Evolutionary conservation across 441 rosid species (phyloP).

Genomic region (Erodium texanum): DNA sequence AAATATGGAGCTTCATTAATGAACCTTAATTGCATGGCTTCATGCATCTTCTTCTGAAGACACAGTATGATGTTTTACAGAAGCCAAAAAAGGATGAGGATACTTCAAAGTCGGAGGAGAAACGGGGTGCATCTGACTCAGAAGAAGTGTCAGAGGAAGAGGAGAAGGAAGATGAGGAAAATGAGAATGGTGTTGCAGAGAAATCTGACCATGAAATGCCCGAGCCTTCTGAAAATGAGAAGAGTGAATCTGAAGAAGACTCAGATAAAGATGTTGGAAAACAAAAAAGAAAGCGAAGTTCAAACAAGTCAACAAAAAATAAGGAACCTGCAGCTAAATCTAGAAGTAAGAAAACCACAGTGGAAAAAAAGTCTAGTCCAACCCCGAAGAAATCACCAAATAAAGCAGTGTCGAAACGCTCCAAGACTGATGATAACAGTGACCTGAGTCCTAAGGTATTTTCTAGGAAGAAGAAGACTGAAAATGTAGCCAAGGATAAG

Average conservation of each 20-base stretch:
- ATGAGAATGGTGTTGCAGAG: constrained; percentile 57
- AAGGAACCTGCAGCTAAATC: constrained; percentile 50
- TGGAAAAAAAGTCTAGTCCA: constrained; percentile 31
- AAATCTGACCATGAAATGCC: constrained; percentile 57
- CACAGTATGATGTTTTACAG: constrained; percentile 25
- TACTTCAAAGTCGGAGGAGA: constrained; percentile 36
- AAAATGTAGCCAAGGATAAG: constrained; percentile 39
- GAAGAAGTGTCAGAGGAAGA: constrained; percentile 36
- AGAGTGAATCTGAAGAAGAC: constrained; percentile 60
- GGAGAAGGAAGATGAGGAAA: constrained; percentile 47
- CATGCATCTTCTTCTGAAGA: not conserved
- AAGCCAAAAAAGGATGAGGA: constrained; percentile 46
- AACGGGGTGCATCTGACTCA: constrained; percentile 23
- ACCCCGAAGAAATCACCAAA: constrained; percentile 38
- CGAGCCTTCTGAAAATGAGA: constrained; percentile 56
- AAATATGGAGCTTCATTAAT: not conserved
- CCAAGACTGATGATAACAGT: constrained; percentile 46
- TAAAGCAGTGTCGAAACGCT: constrained; percentile 34
- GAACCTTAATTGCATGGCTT: not conserved
- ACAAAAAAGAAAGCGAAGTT: constrained; percentile 31
- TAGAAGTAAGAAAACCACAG: constrained; percentile 40
- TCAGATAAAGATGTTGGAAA: constrained; percentile 57
- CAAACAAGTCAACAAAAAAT: constrained; percentile 31
- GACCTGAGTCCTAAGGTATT: constrained; percentile 54
- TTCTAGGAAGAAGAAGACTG: constrained; percentile 57